These are phyloP conservation scores for Fusarium keratoplasticum DNA, from an alignment of 2,329 filamentous ascomycete species.

Conservation along the genomic window DNA sequence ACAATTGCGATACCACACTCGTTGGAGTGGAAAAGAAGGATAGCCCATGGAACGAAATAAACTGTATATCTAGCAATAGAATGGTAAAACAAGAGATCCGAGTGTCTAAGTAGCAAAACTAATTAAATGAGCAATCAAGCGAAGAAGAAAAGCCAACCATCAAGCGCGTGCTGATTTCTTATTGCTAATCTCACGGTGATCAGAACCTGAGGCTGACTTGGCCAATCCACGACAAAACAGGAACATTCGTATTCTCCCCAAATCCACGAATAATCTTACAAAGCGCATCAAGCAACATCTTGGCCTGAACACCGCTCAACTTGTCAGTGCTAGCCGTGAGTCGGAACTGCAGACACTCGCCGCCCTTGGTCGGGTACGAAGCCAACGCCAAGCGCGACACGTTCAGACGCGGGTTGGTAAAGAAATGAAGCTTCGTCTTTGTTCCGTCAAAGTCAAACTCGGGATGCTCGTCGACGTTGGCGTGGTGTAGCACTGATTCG, in stretches of 20 bases:
- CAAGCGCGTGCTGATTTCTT: background rate
- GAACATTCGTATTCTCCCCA: background rate
- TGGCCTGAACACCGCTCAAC: background rate
- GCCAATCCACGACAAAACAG: background rate
- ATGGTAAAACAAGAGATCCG: background rate
- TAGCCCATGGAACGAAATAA: no score
- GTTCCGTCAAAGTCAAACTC: conserved; percentile 3
- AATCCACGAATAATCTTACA: background rate
- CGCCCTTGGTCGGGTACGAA: background rate
- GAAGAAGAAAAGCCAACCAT: background rate
- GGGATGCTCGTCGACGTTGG: conserved; percentile 37
- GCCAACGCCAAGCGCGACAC: background rate
- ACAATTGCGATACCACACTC: no score
- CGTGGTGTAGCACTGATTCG: conserved; percentile 30
- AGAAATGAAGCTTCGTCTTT: background rate
- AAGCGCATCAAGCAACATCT: background rate
- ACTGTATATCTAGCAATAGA: background rate
- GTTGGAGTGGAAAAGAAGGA: no score
- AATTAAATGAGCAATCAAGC: background rate
- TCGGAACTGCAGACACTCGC: background rate
- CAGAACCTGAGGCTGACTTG: background rate
- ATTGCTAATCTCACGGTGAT: no score
- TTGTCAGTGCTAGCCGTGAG: background rate
- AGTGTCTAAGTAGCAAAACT: background rate
- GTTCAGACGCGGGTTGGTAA: background rate